phyloP scores from a whole-genome alignment of 2,329 filamentous ascomycete genomes.

The Aureobasidium leucospermi region DNA sequence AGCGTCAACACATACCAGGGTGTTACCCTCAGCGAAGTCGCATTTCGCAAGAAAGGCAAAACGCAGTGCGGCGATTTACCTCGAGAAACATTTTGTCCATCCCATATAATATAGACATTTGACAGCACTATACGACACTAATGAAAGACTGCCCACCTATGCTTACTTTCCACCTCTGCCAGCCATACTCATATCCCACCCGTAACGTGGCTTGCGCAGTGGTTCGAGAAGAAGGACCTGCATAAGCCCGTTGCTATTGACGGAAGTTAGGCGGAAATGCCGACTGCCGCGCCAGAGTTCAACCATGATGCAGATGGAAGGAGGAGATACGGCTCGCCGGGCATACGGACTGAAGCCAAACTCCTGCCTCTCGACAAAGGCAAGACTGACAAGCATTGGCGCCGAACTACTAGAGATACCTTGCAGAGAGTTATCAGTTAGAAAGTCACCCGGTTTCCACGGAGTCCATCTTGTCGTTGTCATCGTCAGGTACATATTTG shows the following conservation, averaged over 20 bases:
- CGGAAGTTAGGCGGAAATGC: constrained; percentile 3
- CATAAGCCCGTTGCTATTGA: constrained; percentile 8
- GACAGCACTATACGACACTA: background rate
- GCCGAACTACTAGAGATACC: background rate
- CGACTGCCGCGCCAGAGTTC: constrained; percentile 9
- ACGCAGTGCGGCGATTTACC: background rate
- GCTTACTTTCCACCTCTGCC: background rate
- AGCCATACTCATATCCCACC: background rate
- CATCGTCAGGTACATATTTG: background rate
- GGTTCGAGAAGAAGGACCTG: constrained; percentile 7
- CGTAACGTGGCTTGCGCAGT: background rate
- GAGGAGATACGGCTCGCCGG: background rate
- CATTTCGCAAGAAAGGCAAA: background rate
- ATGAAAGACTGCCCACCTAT: background rate
- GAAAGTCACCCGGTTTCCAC: background rate
- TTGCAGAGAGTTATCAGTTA: background rate
- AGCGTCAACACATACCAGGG: background rate
- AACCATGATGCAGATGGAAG: background rate
- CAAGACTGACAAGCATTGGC: background rate
- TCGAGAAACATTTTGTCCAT: background rate
- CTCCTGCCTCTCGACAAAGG: background rate
- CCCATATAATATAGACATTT: background rate
- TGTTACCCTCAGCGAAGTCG: background rate
- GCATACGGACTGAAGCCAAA: background rate
- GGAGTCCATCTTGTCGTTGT: background rate